These are phyloP conservation scores for Citrus sinensis DNA, from an alignment of 345 rosid species.

Conservation along the genomic window DNA sequence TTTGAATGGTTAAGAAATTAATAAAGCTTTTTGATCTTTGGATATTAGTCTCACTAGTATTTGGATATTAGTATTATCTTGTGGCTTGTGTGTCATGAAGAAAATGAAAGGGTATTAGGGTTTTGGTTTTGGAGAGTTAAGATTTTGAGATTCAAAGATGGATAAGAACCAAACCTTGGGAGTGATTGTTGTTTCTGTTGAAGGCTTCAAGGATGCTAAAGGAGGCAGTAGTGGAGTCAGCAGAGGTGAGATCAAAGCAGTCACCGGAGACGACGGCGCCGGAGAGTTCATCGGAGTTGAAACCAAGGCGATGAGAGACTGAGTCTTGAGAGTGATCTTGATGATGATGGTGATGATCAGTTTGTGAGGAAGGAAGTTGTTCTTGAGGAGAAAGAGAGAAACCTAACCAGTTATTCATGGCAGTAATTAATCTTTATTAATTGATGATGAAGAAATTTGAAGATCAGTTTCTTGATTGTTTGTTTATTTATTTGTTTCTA, in stretches of 20 bases:
- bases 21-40: not conserved
- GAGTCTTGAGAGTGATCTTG: slow-evolving; percentile 34
- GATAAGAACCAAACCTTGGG: slow-evolving; percentile 48
- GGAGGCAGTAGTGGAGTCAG: slow-evolving; percentile 38
- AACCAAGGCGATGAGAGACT: slow-evolving; percentile 18
- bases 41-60: not conserved
- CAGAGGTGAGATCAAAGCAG: slow-evolving; percentile 45
- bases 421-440: not conserved
- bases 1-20: not conserved
- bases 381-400: slow-evolving; percentile 79
- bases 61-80: not conserved
- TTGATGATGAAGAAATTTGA: not conserved
- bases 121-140: slow-evolving; percentile 6
- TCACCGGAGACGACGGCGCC: slow-evolving; percentile 41
- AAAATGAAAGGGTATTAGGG: slow-evolving; percentile 16
- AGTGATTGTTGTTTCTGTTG: slow-evolving; percentile 43
- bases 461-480: not conserved
- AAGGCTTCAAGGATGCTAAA: slow-evolving; percentile 63
- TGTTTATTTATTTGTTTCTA: not conserved
- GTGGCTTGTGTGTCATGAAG: not conserved
- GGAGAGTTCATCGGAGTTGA: slow-evolving; percentile 37
- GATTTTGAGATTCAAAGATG: not conserved
- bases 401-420: slow-evolving; percentile 74
- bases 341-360: slow-evolving; percentile 20
- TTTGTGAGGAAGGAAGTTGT: slow-evolving; percentile 34